A percentile compares a stretch with the other conserved stretches of the same genome.
These are phyloP conservation scores for Vicia faba DNA, from an alignment of 306 rosid species.

Conservation along the genomic window DNA sequence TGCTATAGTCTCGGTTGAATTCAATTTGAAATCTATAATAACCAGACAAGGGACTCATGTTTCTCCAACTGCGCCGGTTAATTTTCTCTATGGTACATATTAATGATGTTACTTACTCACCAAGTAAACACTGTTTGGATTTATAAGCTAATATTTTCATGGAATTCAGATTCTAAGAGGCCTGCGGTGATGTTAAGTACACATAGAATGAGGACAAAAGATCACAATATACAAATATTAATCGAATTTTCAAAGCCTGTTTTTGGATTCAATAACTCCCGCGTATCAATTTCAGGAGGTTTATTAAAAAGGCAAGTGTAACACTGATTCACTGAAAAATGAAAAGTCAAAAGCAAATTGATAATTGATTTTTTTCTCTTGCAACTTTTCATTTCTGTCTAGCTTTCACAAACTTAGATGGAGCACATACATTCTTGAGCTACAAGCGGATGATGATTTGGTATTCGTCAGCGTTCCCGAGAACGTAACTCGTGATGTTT, in stretches of 20 bases:
- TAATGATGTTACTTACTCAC: conserved; percentile 16
- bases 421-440: conserved; percentile 57
- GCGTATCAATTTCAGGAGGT: conserved; percentile 75
- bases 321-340: conserved; percentile 18
- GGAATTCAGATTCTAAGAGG: conserved; percentile 68
- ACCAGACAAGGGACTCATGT: conserved; percentile 78
- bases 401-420: conserved; percentile 61
- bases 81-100: conserved; percentile 75
- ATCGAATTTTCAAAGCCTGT: conserved; percentile 73
- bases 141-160: conserved; percentile 27
- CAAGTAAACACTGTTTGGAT: conserved; percentile 13
- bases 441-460: conserved; percentile 55
- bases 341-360: conserved; percentile 15
- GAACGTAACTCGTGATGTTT: conserved; percentile 69
- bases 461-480: conserved; percentile 70
- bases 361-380: conserved; percentile 31
- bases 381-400: conserved; percentile 36
- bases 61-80: conserved; percentile 70
- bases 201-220: conserved; percentile 67
- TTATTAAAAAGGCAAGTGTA: conserved; percentile 60
- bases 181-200: conserved; percentile 82
- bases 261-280: conserved; percentile 74
- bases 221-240: conserved; percentile 54
- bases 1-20: conserved; percentile 60
- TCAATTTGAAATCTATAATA: conserved; percentile 61